A percentile compares a stretch with the other conserved stretches of the same genome.
phyloP scores from a whole-genome alignment of 2,329 filamentous ascomycete genomes.

The Monilinia vaccinii-corymbosi region DNA sequence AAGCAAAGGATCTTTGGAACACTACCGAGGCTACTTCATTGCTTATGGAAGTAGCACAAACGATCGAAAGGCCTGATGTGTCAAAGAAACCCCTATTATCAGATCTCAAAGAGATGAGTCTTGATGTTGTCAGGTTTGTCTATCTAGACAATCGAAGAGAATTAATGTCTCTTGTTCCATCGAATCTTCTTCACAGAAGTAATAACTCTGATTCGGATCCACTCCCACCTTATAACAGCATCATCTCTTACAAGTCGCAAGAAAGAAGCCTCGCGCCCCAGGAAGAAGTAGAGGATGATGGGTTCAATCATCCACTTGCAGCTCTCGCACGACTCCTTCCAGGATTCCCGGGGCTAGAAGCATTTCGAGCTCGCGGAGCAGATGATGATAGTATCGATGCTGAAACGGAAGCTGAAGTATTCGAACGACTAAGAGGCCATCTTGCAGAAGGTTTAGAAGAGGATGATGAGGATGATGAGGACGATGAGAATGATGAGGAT shows the following conservation, averaged over 20 bases:
- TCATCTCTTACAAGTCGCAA: constrained; percentile 25
- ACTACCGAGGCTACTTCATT: constrained; percentile 55
- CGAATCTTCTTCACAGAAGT: constrained; percentile 22
- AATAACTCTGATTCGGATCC: constrained; percentile 31
- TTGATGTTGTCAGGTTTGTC: constrained; percentile 27
- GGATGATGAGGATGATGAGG: constrained; percentile 12
- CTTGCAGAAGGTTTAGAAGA: background rate
- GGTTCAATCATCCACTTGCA: constrained; percentile 22
- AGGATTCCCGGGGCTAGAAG: constrained; percentile 1
- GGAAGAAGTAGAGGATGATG: constrained; percentile 1
- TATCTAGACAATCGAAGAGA: constrained; percentile 29
- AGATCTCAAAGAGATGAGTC: constrained; percentile 21
- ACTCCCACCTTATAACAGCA: constrained; percentile 27
- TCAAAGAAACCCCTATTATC: constrained; percentile 13
- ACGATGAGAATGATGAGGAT: too few species aligned
- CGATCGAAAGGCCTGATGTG: constrained; percentile 21
- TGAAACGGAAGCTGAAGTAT: background rate
- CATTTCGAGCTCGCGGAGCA: background rate
- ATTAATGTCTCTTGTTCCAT: constrained; percentile 27
- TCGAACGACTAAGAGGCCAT: constrained; percentile 1
- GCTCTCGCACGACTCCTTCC: constrained; percentile 22
- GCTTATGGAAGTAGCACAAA: constrained; percentile 53
- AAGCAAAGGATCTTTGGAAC: constrained; percentile 65
- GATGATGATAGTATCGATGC: background rate
- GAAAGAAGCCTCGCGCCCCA: constrained; percentile 9